Percentiles rank a stretch among this genome's conserved stretches.
phyloP scores from a whole-genome alignment of 2,329 filamentous ascomycete genomes.

The Nannizziopsis arthrosporioides region DNA sequence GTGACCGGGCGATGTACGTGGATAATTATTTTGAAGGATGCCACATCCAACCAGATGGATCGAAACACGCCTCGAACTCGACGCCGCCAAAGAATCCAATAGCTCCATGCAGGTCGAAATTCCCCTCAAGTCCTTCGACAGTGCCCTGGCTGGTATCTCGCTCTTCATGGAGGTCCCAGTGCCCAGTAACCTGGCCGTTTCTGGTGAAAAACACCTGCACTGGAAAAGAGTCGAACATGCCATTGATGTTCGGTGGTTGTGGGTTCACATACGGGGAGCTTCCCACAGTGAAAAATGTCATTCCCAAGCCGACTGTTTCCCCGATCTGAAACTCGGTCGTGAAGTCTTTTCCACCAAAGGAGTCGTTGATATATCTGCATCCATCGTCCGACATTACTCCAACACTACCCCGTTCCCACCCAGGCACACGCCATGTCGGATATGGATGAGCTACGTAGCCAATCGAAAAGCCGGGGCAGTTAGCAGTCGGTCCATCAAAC shows the following conservation, averaged over 20 bases:
- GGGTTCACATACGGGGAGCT: constrained; percentile 21
- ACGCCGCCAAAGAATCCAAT: constrained; percentile 52
- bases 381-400: constrained; percentile 54
- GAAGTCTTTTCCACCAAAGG: constrained; percentile 49
- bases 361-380: constrained; percentile 51
- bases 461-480: constrained; percentile 45
- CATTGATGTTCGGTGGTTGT: constrained; percentile 1
- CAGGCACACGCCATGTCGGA: constrained; percentile 50
- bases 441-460: constrained; percentile 52
- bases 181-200: constrained; percentile 41
- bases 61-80: constrained; percentile 47
- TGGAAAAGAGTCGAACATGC: constrained; percentile 20
- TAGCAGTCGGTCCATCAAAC: constrained; percentile 22
- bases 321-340: constrained; percentile 41
- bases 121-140: constrained; percentile 54
- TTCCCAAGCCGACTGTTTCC: constrained; percentile 49
- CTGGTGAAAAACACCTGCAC: constrained; percentile 50
- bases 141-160: constrained; percentile 45
- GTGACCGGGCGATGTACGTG: too few relatives aligned
- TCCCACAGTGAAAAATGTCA: constrained; percentile 38
- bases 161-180: constrained; percentile 52
- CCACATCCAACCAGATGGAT: constrained; percentile 39
- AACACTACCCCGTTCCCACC: constrained; percentile 51
- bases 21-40: constrained; percentile 14
- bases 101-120: constrained; percentile 52